Conservation (phyloP, 164 flowering plant species). For the Buxus sempervirens region DNA sequence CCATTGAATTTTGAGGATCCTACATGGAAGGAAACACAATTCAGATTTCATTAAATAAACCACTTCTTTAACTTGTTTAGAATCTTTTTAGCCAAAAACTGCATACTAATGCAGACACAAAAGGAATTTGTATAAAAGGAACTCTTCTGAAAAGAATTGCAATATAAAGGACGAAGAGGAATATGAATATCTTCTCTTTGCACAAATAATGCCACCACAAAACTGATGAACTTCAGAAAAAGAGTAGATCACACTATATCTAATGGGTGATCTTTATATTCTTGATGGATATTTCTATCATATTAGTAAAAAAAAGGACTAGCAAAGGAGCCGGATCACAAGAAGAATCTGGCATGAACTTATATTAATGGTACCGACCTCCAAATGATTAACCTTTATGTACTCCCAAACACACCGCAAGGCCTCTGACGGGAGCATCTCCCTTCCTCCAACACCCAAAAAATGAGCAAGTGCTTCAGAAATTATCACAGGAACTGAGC, state of each 20-base stretch:
- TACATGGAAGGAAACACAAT: slow-evolving; percentile 16
- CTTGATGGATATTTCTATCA: no score
- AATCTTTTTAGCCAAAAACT: neutral
- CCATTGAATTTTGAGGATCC: slow-evolving; percentile 69
- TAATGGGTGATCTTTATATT: no score
- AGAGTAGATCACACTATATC: no score
- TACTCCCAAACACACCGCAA: slow-evolving; percentile 67
- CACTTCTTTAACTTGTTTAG: neutral
- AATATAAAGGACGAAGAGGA: no score
- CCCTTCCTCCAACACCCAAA: slow-evolving; percentile 67
- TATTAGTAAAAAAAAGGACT: no score
- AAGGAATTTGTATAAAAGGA: no score
- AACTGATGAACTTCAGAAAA: no score
- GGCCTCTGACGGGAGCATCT: slow-evolving; percentile 69
- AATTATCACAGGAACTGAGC: slow-evolving; percentile 44
- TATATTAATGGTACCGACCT: slow-evolving; percentile 41
- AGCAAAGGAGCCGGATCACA: no score
- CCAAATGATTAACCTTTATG: slow-evolving; percentile 62
- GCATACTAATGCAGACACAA: no score
- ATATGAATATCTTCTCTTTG: neutral
- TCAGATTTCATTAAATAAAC: neutral
- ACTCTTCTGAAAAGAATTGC: no score
- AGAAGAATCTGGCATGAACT: no score
- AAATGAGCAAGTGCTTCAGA: slow-evolving; percentile 82
- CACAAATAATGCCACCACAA: neutral